Conservation (phyloP, 1,284 basidiomycete genomes). For the Moesziomyces globuligerus region DNA sequence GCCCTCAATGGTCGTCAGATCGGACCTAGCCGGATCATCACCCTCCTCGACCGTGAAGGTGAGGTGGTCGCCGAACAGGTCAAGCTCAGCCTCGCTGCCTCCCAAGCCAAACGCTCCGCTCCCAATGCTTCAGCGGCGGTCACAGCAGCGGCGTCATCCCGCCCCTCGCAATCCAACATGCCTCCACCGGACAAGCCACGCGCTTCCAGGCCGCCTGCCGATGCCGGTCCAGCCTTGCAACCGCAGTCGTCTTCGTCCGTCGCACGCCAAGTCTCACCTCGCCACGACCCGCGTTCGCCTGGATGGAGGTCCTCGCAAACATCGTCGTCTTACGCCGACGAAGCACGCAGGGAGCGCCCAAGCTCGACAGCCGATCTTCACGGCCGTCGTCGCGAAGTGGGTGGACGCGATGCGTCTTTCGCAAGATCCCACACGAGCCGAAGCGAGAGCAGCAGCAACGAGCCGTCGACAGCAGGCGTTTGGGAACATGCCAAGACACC, state of each 20-base stretch:
- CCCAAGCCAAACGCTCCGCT: conserved; percentile 21
- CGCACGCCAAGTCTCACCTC: conserved; percentile 3
- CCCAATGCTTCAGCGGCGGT: conserved; percentile 2
- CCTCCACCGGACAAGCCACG: conserved; percentile 29
- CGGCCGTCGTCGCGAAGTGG: conserved; percentile 10
- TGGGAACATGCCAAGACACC: conserved; percentile 1
- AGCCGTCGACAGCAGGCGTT: not conserved
- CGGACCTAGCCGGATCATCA: conserved; percentile 12
- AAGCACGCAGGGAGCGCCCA: not conserved
- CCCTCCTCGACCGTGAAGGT: conserved; percentile 34
- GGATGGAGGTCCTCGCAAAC: not conserved
- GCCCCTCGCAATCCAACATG: conserved; percentile 23
- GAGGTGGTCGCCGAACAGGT: conserved; percentile 27
- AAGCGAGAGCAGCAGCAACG: not conserved
- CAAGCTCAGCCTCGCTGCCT: conserved; percentile 25
- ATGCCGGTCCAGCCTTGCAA: conserved; percentile 4
- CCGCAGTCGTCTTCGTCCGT: conserved; percentile 6
- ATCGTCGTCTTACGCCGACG: not conserved
- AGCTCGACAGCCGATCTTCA: conserved; percentile 1
- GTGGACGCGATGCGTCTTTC: conserved; percentile 5
- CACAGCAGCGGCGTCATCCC: conserved; percentile 13
- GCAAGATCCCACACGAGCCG: conserved; percentile 8
- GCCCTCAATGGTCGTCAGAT: conserved; percentile 34
- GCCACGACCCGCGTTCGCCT: conserved; percentile 1
- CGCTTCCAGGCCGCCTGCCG: conserved; percentile 11